Conservation (phyloP, 2,329 filamentous ascomycete genomes). For the Cordyceps farinosa region DNA sequence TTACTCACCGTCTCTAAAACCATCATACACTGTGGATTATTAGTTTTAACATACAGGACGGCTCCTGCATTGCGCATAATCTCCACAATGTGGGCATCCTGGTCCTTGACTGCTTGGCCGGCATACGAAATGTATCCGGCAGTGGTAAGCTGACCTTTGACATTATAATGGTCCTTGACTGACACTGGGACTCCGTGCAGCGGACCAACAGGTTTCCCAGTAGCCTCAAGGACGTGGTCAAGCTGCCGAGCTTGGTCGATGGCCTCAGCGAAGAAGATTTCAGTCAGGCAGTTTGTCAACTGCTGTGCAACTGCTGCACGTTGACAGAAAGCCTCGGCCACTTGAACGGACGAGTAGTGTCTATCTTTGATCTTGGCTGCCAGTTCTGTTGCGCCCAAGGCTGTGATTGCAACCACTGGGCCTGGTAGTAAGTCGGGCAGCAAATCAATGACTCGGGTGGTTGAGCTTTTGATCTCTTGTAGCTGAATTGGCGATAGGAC, state of each 20-base stretch:
- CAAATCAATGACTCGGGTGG: background rate
- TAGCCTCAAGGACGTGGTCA: conserved; percentile 3
- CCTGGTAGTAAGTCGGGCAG: background rate
- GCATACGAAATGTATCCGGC: conserved; percentile 51
- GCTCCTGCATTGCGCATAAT: conserved; percentile 59
- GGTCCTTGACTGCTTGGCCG: conserved; percentile 46
- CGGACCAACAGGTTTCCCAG: conserved; percentile 31
- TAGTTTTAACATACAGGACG: conserved; percentile 65
- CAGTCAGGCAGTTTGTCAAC: conserved; percentile 6
- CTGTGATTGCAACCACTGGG: background rate
- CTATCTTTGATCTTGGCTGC: background rate
- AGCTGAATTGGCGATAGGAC: background rate
- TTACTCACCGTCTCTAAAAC: conserved; percentile 58
- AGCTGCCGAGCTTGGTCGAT: background rate
- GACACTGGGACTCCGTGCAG: conserved; percentile 59
- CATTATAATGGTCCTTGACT: conserved; percentile 35
- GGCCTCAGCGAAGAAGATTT: conserved; percentile 8
- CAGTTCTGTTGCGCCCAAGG: background rate
- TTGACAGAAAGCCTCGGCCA: conserved; percentile 1
- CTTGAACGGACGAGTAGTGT: background rate
- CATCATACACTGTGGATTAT: conserved; percentile 54
- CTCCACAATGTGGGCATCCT: conserved; percentile 54
- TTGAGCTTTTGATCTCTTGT: background rate
- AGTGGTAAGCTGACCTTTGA: conserved; percentile 48
- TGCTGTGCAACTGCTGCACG: conserved; percentile 9